These are phyloP conservation scores for Aciculosporium take DNA, from an alignment of 2,329 filamentous ascomycete species.

Conservation along the genomic window DNA sequence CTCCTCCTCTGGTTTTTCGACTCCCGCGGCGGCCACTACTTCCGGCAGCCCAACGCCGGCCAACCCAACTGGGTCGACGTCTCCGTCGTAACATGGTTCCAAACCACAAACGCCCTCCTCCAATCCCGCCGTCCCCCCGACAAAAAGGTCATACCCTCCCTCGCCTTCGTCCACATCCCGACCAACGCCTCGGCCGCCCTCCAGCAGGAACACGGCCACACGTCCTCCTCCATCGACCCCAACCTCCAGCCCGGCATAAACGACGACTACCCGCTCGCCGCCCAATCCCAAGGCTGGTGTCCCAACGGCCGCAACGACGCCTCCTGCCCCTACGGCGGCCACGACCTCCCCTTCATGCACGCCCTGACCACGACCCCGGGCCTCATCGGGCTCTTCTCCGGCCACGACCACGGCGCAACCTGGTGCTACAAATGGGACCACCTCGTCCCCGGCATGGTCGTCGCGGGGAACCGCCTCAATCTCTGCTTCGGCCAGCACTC, in stretches of 20 bases:
- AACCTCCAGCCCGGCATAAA: constrained; percentile 30
- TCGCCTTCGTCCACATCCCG: constrained; percentile 36
- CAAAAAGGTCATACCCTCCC: constrained; percentile 25
- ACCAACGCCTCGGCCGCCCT: constrained; percentile 27
- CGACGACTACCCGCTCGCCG: constrained; percentile 26
- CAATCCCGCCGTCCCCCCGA: constrained; percentile 14
- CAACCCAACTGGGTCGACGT: constrained; percentile 32
- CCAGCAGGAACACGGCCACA: constrained; percentile 16
- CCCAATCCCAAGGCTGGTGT: constrained; percentile 31
- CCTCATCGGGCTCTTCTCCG: constrained; percentile 44
- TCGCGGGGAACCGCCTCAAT: constrained; percentile 29
- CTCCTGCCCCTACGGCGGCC: constrained; percentile 28
- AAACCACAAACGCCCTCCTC: constrained; percentile 17
- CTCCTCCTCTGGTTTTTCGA: constrained; percentile 62
- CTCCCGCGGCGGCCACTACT: constrained; percentile 41
- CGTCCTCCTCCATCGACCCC: constrained; percentile 17
- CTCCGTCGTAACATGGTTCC: constrained; percentile 32
- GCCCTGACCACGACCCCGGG: constrained; percentile 40
- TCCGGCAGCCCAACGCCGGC: constrained; percentile 22
- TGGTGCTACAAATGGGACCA: constrained; percentile 41
- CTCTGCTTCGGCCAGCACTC: constrained; percentile 50
- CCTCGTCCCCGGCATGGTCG: constrained; percentile 18
- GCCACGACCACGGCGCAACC: constrained; percentile 51
- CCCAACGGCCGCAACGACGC: constrained; percentile 22
- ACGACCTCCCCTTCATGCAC: constrained; percentile 49